phyloP scores from a whole-genome alignment of 2,329 filamentous ascomycete species.

The Rhexocercosporidium sp. region DNA sequence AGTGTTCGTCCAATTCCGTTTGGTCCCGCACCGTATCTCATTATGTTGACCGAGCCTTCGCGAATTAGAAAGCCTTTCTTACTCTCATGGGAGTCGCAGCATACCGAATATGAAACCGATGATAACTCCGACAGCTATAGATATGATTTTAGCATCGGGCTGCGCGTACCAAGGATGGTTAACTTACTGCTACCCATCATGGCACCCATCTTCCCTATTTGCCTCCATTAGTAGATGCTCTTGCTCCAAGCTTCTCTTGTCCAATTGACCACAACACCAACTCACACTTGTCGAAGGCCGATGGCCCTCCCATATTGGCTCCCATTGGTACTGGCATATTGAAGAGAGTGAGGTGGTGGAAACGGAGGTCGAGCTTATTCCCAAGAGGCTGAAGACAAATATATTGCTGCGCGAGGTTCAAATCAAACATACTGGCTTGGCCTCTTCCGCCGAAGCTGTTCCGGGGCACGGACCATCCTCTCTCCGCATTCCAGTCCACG shows the following conservation, averaged over 20 bases:
- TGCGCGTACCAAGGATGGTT: neutral
- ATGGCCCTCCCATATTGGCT: conserved; percentile 59
- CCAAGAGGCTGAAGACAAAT: conserved; percentile 5
- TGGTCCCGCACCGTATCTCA: conserved; percentile 89
- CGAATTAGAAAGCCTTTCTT: neutral
- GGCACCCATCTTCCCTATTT: conserved; percentile 91
- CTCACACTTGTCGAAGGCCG: conserved; percentile 74
- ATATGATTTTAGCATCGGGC: conserved; percentile 11
- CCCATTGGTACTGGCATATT: conserved; percentile 55
- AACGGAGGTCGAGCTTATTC: neutral
- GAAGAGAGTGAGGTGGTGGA: conserved; percentile 10
- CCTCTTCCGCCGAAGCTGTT: neutral
- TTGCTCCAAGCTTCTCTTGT: conserved; percentile 22
- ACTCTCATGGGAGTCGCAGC: conserved; percentile 31
- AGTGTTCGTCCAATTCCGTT: conserved; percentile 94
- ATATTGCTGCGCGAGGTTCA: neutral
- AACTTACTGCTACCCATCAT: conserved; percentile 97
- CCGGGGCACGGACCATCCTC: neutral
- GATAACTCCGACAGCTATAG: conserved; percentile 85
- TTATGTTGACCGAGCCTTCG: conserved; percentile 90
- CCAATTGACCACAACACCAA: conserved; percentile 17
- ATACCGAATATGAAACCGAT: conserved; percentile 98
- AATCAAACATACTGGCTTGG: neutral
- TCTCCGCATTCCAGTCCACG: conserved; percentile 8
- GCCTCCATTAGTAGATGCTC: conserved; percentile 43